Evolutionary conservation across 1,284 basidiomycete genomes (phyloP).

Genomic region (Leccinum subspadiceum): DNA sequence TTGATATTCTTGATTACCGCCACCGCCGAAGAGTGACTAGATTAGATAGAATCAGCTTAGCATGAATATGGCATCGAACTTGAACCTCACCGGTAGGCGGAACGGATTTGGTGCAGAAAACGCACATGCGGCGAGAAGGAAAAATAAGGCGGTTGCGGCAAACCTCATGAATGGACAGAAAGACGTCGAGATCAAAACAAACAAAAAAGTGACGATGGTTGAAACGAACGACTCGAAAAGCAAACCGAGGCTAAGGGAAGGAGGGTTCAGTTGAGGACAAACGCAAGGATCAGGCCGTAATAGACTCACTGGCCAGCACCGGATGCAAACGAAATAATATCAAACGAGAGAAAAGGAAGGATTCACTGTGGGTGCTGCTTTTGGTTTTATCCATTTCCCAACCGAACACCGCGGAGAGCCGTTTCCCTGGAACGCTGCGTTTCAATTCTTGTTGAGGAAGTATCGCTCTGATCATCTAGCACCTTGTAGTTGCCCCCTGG

Average conservation of each 20-base stretch:
- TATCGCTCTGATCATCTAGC: background rate
- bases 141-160: background rate
- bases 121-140: background rate
- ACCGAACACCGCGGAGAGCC: background rate
- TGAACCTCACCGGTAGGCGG: background rate
- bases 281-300: background rate
- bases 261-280: background rate
- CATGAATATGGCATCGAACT: background rate
- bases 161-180: background rate
- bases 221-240: background rate
- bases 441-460: background rate
- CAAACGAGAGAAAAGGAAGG: background rate
- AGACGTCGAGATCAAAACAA: background rate
- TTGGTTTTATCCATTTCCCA: background rate
- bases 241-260: background rate
- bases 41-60: background rate
- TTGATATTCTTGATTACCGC: background rate
- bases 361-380: background rate
- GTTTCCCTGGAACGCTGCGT: background rate
- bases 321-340: background rate
- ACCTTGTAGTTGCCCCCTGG: background rate
- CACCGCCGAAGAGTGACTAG: background rate
- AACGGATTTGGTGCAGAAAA: background rate
- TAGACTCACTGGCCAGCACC: conserved; percentile 2
- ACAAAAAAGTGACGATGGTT: background rate